Evolutionary conservation across 2,329 filamentous ascomycete genomes (phyloP).

Genomic region (Cercospora beticola): DNA sequence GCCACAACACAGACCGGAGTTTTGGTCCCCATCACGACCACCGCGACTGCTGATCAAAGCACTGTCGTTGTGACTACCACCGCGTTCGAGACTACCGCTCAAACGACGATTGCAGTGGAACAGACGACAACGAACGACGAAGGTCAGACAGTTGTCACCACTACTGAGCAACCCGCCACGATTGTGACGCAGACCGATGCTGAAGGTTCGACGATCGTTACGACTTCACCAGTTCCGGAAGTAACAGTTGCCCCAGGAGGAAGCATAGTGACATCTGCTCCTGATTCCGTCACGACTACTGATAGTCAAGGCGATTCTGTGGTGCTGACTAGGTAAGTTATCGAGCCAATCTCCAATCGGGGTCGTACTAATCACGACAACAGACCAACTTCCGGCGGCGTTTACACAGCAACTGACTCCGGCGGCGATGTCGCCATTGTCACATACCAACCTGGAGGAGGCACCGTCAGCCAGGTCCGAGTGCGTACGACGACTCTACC

Average conservation of each 20-base stretch:
- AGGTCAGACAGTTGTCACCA: constrained; percentile 35
- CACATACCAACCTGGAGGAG: constrained; percentile 49
- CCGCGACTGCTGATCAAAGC: constrained; percentile 43
- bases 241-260: constrained; percentile 41
- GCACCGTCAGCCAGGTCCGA: constrained; percentile 42
- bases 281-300: constrained; percentile 41
- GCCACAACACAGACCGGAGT: constrained; percentile 35
- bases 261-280: constrained; percentile 37
- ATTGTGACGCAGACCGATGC: constrained; percentile 44
- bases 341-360: neutral
- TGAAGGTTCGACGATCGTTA: constrained; percentile 39
- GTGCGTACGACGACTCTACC: constrained; percentile 39
- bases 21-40: constrained; percentile 42
- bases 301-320: constrained; percentile 43
- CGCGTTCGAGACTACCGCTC: constrained; percentile 38
- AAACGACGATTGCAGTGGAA: constrained; percentile 33
- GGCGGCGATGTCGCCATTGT: constrained; percentile 45
- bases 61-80: constrained; percentile 40
- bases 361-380: neutral
- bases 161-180: constrained; percentile 42
- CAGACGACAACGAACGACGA: constrained; percentile 36
- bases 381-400: constrained; percentile 37
- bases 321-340: constrained; percentile 32
- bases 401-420: constrained; percentile 46
- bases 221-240: constrained; percentile 41